Conservation (phyloP, 225 moss, liverwort and hornwort genomes). For the Marchantia paleacea region DNA sequence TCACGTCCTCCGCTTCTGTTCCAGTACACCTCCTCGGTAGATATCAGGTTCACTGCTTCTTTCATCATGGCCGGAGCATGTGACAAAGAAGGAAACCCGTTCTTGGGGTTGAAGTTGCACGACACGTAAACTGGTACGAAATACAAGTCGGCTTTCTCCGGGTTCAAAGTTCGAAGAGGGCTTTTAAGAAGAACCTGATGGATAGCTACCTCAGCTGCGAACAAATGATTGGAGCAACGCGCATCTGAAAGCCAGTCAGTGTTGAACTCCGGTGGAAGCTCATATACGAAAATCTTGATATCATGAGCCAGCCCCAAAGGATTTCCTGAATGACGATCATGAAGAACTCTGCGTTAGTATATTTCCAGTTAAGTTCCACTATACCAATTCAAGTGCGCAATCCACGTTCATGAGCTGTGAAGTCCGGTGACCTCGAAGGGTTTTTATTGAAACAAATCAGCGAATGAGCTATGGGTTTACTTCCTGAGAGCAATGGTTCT, state of each 20-base stretch:
- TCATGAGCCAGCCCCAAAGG: slow-evolving; percentile 53
- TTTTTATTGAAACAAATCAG: too few relatives aligned
- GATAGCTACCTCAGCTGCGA: slow-evolving; percentile 87
- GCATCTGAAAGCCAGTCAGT: slow-evolving; percentile 73
- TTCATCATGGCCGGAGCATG: slow-evolving; percentile 61
- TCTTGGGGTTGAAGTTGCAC: slow-evolving; percentile 79
- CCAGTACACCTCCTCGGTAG: slow-evolving; percentile 73
- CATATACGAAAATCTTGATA: slow-evolving; percentile 68
- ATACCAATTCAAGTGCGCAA: too few relatives aligned
- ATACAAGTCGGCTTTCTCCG: slow-evolving; percentile 76
- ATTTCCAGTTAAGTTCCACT: too few relatives aligned
- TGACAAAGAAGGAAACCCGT: slow-evolving; percentile 76
- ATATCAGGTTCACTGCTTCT: slow-evolving; percentile 69
- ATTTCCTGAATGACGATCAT: slow-evolving; percentile 22
- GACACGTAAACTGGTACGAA: slow-evolving; percentile 93
- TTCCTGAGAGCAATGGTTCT: too few relatives aligned
- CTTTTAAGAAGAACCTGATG: slow-evolving; percentile 63
- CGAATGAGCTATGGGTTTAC: too few relatives aligned
- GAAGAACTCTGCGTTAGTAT: neutral
- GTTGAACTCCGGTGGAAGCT: slow-evolving; percentile 74
- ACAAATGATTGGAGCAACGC: slow-evolving; percentile 83
- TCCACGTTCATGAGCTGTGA: too few relatives aligned
- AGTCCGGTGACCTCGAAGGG: too few relatives aligned
- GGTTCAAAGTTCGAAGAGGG: slow-evolving; percentile 64
- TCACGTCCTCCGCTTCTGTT: slow-evolving; percentile 76